Conservation (phyloP, 2,329 filamentous ascomycete genomes). For the Beauveria rudraprayagi region DNA sequence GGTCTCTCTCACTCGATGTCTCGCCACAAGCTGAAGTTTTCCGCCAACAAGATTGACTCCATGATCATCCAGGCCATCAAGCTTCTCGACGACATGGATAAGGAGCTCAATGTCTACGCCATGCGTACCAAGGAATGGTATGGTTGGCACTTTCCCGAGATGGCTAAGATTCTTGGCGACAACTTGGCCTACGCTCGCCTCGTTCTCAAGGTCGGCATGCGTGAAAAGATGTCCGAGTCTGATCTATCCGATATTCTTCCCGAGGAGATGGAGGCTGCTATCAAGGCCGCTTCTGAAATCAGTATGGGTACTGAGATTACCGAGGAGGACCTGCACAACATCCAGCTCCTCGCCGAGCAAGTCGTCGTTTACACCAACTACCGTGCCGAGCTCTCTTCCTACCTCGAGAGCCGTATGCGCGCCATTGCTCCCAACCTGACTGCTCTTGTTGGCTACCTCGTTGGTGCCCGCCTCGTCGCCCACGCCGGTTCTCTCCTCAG, state of each 20-base stretch:
- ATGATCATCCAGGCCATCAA: constrained; percentile 99
- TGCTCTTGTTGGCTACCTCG: constrained; percentile 82
- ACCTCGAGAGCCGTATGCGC: constrained; percentile 88
- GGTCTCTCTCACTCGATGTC: constrained; percentile 96
- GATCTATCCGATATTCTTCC: constrained; percentile 88
- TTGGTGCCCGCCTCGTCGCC: constrained; percentile 89
- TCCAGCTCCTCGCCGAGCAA: constrained; percentile 83
- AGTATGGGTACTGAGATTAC: constrained; percentile 99
- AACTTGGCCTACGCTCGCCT: constrained; percentile 90
- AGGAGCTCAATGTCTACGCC: constrained; percentile 96
- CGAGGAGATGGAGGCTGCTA: constrained; percentile 84
- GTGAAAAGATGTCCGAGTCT: constrained; percentile 64
- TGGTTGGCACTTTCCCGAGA: constrained; percentile 98
- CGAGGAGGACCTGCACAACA: constrained; percentile 85
- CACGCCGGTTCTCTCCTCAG: constrained; percentile 92
- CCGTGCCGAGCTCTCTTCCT: constrained; percentile 77
- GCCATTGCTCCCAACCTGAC: constrained; percentile 95
- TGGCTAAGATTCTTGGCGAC: constrained; percentile 95
- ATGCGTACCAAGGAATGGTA: constrained; percentile 99
- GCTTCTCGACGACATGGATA: constrained; percentile 91
- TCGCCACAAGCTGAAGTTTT: constrained; percentile 97
- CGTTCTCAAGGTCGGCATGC: constrained; percentile 82
- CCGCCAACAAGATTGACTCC: constrained; percentile 94
- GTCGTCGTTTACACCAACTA: constrained; percentile 90
- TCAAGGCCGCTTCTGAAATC: constrained; percentile 92